Conservation (phyloP, 352 stramenopile genomes). For the Globisporangium okanoganense region DNA sequence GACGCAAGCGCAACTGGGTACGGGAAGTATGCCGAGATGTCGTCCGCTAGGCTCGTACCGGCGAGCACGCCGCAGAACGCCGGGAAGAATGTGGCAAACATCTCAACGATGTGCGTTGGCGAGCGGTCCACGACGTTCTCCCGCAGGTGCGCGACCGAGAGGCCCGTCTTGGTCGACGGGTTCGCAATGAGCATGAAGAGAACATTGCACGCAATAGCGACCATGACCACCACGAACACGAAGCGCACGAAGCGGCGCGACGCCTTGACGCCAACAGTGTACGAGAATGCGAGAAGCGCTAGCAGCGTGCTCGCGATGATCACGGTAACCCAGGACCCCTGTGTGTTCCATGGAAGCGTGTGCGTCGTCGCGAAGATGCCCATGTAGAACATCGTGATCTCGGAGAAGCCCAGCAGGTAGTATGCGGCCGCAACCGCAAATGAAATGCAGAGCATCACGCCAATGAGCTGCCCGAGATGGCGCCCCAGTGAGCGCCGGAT, state of each 20-base stretch:
- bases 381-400: constrained; percentile 44
- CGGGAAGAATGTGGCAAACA: constrained; percentile 41
- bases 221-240: constrained; percentile 35
- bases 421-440: constrained; percentile 36
- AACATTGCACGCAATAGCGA: constrained; percentile 31
- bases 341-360: constrained; percentile 34
- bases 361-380: constrained; percentile 16
- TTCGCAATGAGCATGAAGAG: constrained; percentile 31
- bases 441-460: constrained; percentile 33
- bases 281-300: constrained; percentile 14
- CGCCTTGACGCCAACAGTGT: constrained; percentile 15
- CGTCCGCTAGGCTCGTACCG: constrained; percentile 31
- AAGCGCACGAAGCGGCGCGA: constrained; percentile 22
- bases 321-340: constrained; percentile 30
- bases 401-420: constrained; percentile 44
- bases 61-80: constrained; percentile 41
- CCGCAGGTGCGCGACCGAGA: constrained; percentile 20
- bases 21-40: constrained; percentile 17
- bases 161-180: constrained; percentile 23
- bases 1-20: constrained; percentile 12
- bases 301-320: constrained; percentile 29
- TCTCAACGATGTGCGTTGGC: constrained; percentile 20
- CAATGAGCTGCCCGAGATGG: constrained; percentile 32
- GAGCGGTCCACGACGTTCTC: constrained; percentile 23
- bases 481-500: constrained; percentile 24